Base-by-base conservation (phyloP, 176 grass and related monocot species). In the Urochloa ruziziensis region DNA sequence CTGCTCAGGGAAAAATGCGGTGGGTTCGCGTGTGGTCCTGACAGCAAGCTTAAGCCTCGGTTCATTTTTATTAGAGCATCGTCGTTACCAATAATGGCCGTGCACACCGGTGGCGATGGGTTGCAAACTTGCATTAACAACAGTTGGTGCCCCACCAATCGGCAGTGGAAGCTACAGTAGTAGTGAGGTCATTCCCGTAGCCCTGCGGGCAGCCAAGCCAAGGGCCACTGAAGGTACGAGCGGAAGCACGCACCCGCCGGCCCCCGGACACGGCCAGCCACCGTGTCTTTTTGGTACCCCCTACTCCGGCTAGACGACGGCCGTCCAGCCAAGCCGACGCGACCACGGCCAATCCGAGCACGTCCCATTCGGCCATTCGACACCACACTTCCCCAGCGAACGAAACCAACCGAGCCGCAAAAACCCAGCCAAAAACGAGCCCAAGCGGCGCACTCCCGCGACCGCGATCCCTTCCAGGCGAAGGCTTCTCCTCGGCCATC, bases 401-500 rank as follows among this genome's bases (percentile, higher is more conserved):
- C n/a, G n/a, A n/a, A n/a, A n/a, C n/a, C n/a, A 60, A 17, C 37
- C 39, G 4, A 52, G 53, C 58, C 43, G 37, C 4, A 43, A 52
- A 78, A 54, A 25, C 30, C 12, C 30, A 65, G 32, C 34, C 29
- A 73, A 39, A 71, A n/a, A n/a, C 40, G 0, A 79, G 15, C 29
- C 15, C 24, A 18, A 9, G 28, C 48, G 1, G 57, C 34, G 23
- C 46, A 17, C 46, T 16, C 46, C 18, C 51, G 3, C 4, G 16
- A 24, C 7, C 34, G 74, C 34, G 74, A 60, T 90, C 88, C 58
- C 88, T 90, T 83, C 80, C 29, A 42, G 46, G 84, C 48, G 48
- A 90, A 90, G 88, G 10, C 10, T 83, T 7, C 44, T 15, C n/a
- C n/a, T n/a, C n/a, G 24, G 0, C n/a, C n/a, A n/a, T n/a, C n/a